Conservation (phyloP, 2,329 filamentous ascomycete genomes). For the Gaeumannomyces tritici region DNA sequence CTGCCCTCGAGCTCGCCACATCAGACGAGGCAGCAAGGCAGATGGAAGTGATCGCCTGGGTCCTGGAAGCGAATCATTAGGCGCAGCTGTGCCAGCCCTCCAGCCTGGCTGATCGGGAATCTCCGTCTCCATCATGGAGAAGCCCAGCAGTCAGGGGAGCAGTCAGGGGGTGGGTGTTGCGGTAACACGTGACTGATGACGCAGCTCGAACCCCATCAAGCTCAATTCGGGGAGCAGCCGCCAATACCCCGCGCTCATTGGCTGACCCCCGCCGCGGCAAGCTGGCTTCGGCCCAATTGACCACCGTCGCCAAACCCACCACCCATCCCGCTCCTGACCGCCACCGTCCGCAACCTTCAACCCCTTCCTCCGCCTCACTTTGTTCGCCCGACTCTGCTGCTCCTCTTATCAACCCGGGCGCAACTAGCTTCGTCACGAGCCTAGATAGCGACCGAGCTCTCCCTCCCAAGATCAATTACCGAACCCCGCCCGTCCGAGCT, state of each 20-base stretch:
- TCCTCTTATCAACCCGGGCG: background rate
- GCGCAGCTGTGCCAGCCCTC: too few species aligned
- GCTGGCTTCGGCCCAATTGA: background rate
- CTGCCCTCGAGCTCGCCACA: background rate
- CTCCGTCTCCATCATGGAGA: background rate
- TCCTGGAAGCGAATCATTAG: background rate
- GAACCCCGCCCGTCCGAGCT: conserved; percentile 3
- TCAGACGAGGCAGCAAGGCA: background rate
- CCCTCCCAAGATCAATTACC: background rate
- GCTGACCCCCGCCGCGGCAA: background rate
- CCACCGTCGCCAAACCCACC: background rate
- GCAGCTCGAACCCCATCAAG: too few species aligned
- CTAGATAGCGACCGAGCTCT: background rate
- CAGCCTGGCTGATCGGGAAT: background rate
- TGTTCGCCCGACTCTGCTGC: background rate
- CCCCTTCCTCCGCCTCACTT: background rate
- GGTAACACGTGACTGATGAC: background rate
- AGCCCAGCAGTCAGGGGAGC: background rate
- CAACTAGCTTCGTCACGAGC: background rate
- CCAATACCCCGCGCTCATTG: background rate
- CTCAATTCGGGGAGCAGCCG: background rate
- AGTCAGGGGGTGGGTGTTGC: background rate
- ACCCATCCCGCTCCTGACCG: background rate
- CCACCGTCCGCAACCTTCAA: background rate
- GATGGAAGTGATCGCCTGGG: background rate